A percentile compares a stretch with the other conserved stretches of the same genome.
phyloP scores from a whole-genome alignment of 2,329 filamentous ascomycete species.

The Davidsoniella virescens region DNA sequence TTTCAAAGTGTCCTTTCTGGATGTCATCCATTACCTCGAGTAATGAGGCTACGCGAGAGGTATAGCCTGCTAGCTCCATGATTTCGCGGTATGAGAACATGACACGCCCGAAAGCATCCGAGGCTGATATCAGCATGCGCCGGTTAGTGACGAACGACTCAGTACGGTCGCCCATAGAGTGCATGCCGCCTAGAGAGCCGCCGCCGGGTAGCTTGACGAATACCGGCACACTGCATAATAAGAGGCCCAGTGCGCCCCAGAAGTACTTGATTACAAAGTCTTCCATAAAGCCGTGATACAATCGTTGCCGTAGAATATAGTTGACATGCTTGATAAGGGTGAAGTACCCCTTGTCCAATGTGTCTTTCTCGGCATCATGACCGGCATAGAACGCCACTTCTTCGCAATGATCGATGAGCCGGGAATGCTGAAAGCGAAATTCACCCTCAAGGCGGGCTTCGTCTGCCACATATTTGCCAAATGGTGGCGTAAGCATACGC shows the following conservation, averaged over 20 bases:
- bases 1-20: conserved; percentile 77
- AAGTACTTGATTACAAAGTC: conserved; percentile 99
- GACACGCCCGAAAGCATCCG: conserved; percentile 84
- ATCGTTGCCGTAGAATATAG: conserved; percentile 71
- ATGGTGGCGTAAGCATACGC: conserved; percentile 86
- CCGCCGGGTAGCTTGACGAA: conserved; percentile 69
- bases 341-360: conserved; percentile 94
- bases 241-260: conserved; percentile 83
- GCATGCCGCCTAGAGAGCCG: conserved; percentile 28
- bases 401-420: conserved; percentile 89
- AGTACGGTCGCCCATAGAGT: conserved; percentile 52
- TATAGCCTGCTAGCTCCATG: conserved; percentile 89
- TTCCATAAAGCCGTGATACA: conserved; percentile 99
- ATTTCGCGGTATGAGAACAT: conserved; percentile 99
- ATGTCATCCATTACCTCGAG: conserved; percentile 93
- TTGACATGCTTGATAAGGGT: conserved; percentile 99
- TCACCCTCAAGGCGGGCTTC: conserved; percentile 90
- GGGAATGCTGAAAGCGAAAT: conserved; percentile 86
- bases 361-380: conserved; percentile 89
- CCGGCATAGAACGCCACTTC: conserved; percentile 86
- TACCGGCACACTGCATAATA: conserved; percentile 87
- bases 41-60: conserved; percentile 75
- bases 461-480: conserved; percentile 94
- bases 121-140: conserved; percentile 78
- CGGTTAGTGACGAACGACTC: conserved; percentile 86